A percentile compares a stretch with the other conserved stretches of the same genome.
phyloP scores from a whole-genome alignment of 1,139 yeast species.

The Geotrichum siamense region DNA sequence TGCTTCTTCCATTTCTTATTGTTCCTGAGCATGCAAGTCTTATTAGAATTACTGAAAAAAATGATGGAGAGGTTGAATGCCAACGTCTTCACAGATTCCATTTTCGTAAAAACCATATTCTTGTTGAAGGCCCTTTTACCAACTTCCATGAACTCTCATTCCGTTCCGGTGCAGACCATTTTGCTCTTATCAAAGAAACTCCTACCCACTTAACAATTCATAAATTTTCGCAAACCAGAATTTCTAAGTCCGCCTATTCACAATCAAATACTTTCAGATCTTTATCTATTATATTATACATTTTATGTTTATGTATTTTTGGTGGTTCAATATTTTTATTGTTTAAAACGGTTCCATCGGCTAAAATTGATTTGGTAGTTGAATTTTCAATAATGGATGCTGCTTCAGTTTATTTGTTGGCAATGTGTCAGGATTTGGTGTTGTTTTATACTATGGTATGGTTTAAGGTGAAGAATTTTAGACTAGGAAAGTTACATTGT shows the following conservation, averaged over 20 bases:
- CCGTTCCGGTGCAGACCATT: conserved; percentile 4
- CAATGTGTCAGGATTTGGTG: conserved; percentile 22
- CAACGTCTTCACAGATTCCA: not conserved
- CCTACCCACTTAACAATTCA: conserved; percentile 9
- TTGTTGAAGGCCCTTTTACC: conserved; percentile 8
- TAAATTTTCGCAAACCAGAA: conserved; percentile 19
- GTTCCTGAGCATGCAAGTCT: conserved; percentile 16
- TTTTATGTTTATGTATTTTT: conserved; percentile 19
- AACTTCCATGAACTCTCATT: conserved; percentile 5
- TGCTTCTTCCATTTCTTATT: conserved; percentile 22
- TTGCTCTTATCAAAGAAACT: conserved; percentile 5
- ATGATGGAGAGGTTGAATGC: not conserved
- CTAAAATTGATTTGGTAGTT: conserved; percentile 21
- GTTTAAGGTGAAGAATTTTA: conserved; percentile 4
- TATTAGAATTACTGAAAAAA: not conserved
- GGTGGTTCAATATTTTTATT: conserved; percentile 18
- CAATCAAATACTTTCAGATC: conserved; percentile 19
- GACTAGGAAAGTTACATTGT: too few relatives aligned
- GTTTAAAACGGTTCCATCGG: conserved; percentile 18
- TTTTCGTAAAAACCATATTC: not conserved
- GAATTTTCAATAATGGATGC: conserved; percentile 25
- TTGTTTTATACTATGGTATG: conserved; percentile 5
- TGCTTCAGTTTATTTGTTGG: conserved; percentile 21
- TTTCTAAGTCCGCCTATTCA: conserved; percentile 18
- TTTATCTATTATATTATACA: conserved; percentile 20